These are phyloP conservation scores for Pezicula radicicola DNA, from an alignment of 2,329 filamentous ascomycete species.

Conservation along the genomic window DNA sequence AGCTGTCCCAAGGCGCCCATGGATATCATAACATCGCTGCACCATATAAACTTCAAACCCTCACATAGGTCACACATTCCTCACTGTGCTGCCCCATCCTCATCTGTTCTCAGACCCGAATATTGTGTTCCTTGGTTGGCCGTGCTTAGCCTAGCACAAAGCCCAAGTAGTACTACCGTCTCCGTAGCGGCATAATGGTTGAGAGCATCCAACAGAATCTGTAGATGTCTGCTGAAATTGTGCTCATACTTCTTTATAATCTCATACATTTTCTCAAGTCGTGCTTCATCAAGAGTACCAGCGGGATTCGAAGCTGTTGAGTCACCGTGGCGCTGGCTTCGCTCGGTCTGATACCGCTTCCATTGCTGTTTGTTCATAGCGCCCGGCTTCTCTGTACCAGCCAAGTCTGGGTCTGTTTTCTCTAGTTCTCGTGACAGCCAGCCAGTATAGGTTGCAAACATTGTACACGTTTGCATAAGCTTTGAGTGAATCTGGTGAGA, in stretches of 20 bases:
- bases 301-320: conserved; percentile 12
- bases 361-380: conserved; percentile 61
- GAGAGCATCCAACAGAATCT: conserved; percentile 89
- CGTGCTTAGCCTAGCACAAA: conserved; percentile 79
- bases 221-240: conserved; percentile 87
- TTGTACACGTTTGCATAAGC: conserved; percentile 90
- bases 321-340: conserved; percentile 37
- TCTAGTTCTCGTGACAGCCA: conserved; percentile 83
- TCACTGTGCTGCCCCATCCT: conserved; percentile 36
- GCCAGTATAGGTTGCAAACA: conserved; percentile 88
- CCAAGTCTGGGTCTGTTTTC: conserved; percentile 77
- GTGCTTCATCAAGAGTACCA: conserved; percentile 17
- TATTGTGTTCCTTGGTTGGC: conserved; percentile 74
- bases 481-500: conserved; percentile 83
- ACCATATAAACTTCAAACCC: neutral
- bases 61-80: conserved; percentile 5
- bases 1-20: neutral
- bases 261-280: conserved; percentile 60
- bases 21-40: conserved; percentile 1
- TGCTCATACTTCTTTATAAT: conserved; percentile 89
- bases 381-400: conserved; percentile 50
- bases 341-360: conserved; percentile 51
- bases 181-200: conserved; percentile 98
- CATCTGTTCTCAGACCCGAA: conserved; percentile 56
- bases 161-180: conserved; percentile 86